Evolutionary conservation across 768 basidiomycete genomes (phyloP), one percentile per base, ranked within the genome.

Genomic region (Candolleomyces aberdarensis): DNA sequence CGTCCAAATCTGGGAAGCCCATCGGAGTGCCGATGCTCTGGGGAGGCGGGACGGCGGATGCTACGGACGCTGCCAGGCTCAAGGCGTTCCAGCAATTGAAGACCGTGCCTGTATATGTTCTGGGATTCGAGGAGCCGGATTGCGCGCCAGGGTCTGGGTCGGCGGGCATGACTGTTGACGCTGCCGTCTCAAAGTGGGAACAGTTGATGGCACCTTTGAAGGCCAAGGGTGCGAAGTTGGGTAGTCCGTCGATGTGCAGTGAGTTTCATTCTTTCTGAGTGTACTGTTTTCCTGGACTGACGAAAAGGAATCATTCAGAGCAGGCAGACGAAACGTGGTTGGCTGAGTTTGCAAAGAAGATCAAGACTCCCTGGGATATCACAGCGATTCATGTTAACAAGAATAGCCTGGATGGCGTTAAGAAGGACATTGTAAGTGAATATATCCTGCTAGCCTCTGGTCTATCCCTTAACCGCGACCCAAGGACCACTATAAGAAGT

Each of bases 181-280:
- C 75, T n/a, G 80, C 76, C 19, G 79, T 76, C 14, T 64, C 62
- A 32, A 69, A 67, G 48, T 78, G 79, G 79, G 75, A 81, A 51
- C 61, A 66, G 55, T 67, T 77, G 57, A 79, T 81, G 55, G 79
- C 75, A 3, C 79, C 79, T 1, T 64, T 80, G 61, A 71, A 72
- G 41, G 66, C 64, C n/a, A 75, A 72, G 53, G 80, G 80, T 9
- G 71, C 79, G 19, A 71, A 74, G 58, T 63, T 79, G 14, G 79
- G 75, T 13, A 80, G 79, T 63, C 80, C 80, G 10, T 77, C 78
- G 17, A 80, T 80, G 80, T 81, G 80, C 66, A 80, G 80, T 81
- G 64, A 59, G 79, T 75, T 40, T 11, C 20, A 17, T 31, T 17
- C 36, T 44, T 29, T 22, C 19, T n/a, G n/a, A 46, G 22, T 3